Percentiles rank a stretch among this genome's conserved stretches.
Evolutionary conservation across 306 rosid genomes (phyloP).

Genomic region (Vigna nakashimae): DNA sequence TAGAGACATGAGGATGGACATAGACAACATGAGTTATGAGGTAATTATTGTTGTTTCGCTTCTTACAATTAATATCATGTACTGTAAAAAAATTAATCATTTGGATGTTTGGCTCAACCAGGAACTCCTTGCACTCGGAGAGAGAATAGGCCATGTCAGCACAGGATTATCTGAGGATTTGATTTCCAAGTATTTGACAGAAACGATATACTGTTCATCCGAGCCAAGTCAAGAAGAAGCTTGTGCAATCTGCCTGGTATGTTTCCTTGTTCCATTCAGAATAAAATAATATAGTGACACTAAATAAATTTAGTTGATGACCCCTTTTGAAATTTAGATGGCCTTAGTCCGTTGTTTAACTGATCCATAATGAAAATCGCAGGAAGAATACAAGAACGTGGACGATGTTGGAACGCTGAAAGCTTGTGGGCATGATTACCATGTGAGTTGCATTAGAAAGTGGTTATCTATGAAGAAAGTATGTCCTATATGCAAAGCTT

Average conservation of each 20-base stretch:
- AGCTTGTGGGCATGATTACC: conserved; percentile 74
- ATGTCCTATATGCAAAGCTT: conserved; percentile 74
- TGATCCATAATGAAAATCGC: conserved; percentile 23
- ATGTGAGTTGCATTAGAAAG: conserved; percentile 71
- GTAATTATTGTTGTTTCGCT: conserved; percentile 41
- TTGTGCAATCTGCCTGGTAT: conserved; percentile 73
- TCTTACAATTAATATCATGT: neutral
- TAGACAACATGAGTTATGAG: conserved; percentile 83
- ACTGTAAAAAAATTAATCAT: neutral
- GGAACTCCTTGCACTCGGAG: conserved; percentile 80
- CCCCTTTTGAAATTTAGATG: neutral
- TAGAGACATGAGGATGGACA: conserved; percentile 81
- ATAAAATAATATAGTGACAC: neutral
- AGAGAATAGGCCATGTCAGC: conserved; percentile 73
- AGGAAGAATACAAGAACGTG: conserved; percentile 80
- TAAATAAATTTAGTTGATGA: neutral
- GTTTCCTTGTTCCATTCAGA: conserved; percentile 9
- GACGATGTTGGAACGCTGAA: conserved; percentile 72
- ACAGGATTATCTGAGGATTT: conserved; percentile 72
- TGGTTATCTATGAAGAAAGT: conserved; percentile 73
- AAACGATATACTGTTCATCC: conserved; percentile 69
- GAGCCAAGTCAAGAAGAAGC: conserved; percentile 62
- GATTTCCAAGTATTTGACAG: conserved; percentile 64
- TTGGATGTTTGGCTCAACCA: conserved; percentile 42
- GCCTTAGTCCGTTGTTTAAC: neutral